Base-by-base conservation (phyloP, 1,284 basidiomycete genomes). In the Phellinidium pouzarii region DNA sequence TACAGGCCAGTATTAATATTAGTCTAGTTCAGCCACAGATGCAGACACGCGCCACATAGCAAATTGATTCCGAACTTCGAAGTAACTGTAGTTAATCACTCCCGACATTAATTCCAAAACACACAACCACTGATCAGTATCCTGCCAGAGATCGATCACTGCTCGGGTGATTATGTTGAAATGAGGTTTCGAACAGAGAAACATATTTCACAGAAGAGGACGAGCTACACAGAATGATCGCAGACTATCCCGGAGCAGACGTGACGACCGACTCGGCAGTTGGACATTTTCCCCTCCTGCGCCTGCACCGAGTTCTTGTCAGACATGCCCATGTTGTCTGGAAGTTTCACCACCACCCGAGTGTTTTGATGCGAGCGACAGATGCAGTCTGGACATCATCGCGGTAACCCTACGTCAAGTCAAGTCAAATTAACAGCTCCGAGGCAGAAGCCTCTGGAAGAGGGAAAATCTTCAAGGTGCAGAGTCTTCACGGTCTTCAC, bases 371-470 rank as follows among this genome's bases (percentile, higher is more conserved):
- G 29, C 29, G 29, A 31, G 29, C 6, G 12, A 31, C 29, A 6
- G 6, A 12, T 7, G 12, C 7, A 7, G 6, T 31, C 12, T 31
- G 12, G 29, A 31, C 29, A 31, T 40, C 37, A 17, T 7, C n/a
- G 11, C 8, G 37, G 7, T n/a, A 34, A 34, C 31, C 37, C n/a
- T 17, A 40, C 37, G 37, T 40, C 37, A 40, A 34, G 48, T 48
- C 47, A 50, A 50, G 34, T 42, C 48, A 50, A 40, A 42, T 19
- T 36, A 36, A 17, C 17, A 14, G 23, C 47, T 20, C 4, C 14
- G 37, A n/a, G 12, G 29, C 29, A 6, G 6, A 31, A 31, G 29
- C 12, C 29, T 31, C 29, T 31, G 12, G 29, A 12, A 31, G 29
- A 6, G 12, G 7, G 29, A 31, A 12, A 31, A 12, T 31, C 29